Evolutionary conservation across 345 rosid genomes (phyloP).

Genomic region (Firmiana major): DNA sequence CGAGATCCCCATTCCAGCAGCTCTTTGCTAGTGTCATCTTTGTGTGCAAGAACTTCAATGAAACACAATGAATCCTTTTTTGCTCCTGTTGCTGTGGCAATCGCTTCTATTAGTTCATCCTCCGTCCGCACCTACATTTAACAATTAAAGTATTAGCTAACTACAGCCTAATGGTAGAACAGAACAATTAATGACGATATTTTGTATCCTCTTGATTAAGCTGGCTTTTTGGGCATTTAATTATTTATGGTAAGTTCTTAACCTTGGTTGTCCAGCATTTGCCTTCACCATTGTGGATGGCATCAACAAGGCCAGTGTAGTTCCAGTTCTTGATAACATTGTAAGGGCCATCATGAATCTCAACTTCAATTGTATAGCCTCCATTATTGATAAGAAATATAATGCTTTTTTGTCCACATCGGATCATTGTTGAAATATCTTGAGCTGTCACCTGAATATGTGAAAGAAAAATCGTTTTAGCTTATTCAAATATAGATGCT

Average conservation of each 20-base stretch:
- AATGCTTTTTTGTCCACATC: conserved; percentile 47
- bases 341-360: conserved; percentile 78
- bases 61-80: conserved; percentile 56
- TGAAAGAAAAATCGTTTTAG: neutral
- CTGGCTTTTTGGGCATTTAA: neutral
- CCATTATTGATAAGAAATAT: conserved; percentile 76
- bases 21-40: conserved; percentile 83
- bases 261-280: conserved; percentile 78
- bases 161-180: neutral
- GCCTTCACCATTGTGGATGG: conserved; percentile 76
- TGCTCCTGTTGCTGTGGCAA: conserved; percentile 37
- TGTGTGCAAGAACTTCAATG: conserved; percentile 61
- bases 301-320: conserved; percentile 55
- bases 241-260: neutral
- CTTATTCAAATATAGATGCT: neutral
- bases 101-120: conserved; percentile 47
- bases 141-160: neutral
- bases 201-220: neutral
- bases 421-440: conserved; percentile 70
- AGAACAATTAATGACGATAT: neutral
- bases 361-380: conserved; percentile 75
- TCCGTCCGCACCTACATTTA: conserved; percentile 47
- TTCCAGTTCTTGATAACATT: conserved; percentile 80
- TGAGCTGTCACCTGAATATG: conserved; percentile 61
- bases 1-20: conserved; percentile 80